A percentile compares a stretch with the other conserved stretches of the same genome.
These are phyloP conservation scores for Fragilaria crotonensis DNA, from an alignment of 108 stramenopile species.

Conservation along the genomic window DNA sequence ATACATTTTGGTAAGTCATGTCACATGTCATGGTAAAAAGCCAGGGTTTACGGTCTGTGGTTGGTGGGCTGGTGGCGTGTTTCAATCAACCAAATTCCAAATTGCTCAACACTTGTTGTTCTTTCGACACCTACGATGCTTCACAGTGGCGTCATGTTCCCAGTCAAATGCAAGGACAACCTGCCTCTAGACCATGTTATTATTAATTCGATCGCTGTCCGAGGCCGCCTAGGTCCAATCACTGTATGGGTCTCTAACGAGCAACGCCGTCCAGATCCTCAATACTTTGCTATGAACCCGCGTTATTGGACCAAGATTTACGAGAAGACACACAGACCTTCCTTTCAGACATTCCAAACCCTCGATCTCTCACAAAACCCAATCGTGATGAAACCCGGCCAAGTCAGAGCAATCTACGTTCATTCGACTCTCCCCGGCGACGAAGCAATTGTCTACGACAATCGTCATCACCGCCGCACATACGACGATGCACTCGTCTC, in stretches of 20 bases:
- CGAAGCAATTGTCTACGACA: conserved; percentile 83
- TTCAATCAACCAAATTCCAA: too few species aligned
- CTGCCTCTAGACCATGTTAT: conserved; percentile 69
- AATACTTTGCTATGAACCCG: conserved; percentile 16
- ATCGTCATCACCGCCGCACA: conserved; percentile 26
- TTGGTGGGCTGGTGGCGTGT: too few species aligned
- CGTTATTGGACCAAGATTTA: conserved; percentile 73
- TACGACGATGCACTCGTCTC: conserved; percentile 66
- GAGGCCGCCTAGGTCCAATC: conserved; percentile 62
- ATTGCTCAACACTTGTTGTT: conserved; percentile 13
- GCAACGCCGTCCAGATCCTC: background rate
- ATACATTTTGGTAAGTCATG: conserved; percentile 71
- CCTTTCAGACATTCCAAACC: conserved; percentile 36
- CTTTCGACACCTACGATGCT: conserved; percentile 1
- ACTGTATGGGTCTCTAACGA: conserved; percentile 76
- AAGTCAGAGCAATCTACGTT: conserved; percentile 66
- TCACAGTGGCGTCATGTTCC: conserved; percentile 78
- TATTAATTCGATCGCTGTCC: conserved; percentile 58
- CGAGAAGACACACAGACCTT: conserved; percentile 51
- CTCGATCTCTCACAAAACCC: conserved; percentile 57
- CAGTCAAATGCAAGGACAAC: conserved; percentile 66
- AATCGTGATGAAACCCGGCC: conserved; percentile 58
- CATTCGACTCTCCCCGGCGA: conserved; percentile 69
- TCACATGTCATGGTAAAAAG: too few species aligned
- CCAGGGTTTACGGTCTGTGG: too few species aligned